phyloP scores from a whole-genome alignment of 176 grass and related monocot species.

The Cenchrus americanus region DNA sequence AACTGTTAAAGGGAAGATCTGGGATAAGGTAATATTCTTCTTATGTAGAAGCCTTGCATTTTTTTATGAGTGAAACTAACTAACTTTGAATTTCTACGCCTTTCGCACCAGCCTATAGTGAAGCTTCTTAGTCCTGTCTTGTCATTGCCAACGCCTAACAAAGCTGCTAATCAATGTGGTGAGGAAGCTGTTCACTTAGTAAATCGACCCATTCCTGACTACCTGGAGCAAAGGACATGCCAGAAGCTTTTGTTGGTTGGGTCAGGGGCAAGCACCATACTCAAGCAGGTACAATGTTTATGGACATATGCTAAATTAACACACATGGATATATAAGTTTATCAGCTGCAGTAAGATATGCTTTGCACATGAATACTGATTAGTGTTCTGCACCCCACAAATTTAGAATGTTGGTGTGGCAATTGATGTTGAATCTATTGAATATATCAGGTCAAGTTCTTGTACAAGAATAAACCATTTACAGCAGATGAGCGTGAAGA shows the following conservation, averaged over 20 bases:
- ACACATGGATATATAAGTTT: neutral
- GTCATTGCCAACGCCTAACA: conserved; percentile 82
- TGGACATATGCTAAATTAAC: neutral
- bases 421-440: conserved; percentile 41
- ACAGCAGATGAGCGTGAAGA: conserved; percentile 76
- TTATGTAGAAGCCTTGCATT: conserved; percentile 14
- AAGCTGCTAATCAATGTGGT: conserved; percentile 48
- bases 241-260: conserved; percentile 88
- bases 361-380: conserved; percentile 14
- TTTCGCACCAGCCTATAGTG: conserved; percentile 73
- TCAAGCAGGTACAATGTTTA: conserved; percentile 80
- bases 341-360: conserved; percentile 30
- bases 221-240: conserved; percentile 60
- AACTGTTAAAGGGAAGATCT: conserved; percentile 88
- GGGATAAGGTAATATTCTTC: conserved; percentile 77
- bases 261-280: conserved; percentile 89
- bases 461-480: conserved; percentile 80
- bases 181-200: conserved; percentile 55
- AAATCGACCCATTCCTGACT: conserved; percentile 59
- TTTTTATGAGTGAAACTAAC: conserved; percentile 18
- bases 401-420: conserved; percentile 12
- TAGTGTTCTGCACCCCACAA: conserved; percentile 1
- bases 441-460: conserved; percentile 75
- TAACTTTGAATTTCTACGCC: conserved; percentile 25
- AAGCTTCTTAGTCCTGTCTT: conserved; percentile 92